A percentile compares a stretch with the other conserved stretches of the same genome.
These are phyloP conservation scores for Massariosphaeria phaeospora DNA, from an alignment of 495 filamentous ascomycete species.

Conservation along the genomic window DNA sequence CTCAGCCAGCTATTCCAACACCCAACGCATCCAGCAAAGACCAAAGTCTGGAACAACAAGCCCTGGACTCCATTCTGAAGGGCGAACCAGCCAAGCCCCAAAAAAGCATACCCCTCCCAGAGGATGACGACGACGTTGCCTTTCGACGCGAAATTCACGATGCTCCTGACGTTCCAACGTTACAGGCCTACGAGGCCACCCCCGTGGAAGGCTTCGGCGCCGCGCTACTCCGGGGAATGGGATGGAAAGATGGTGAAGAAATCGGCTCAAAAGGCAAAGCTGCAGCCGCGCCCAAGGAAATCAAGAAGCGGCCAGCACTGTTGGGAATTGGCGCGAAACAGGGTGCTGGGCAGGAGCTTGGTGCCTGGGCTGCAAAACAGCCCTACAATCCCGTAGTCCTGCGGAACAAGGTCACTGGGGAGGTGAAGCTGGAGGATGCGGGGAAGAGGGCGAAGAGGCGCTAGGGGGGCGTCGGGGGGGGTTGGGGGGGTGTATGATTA, in stretches of 20 bases:
- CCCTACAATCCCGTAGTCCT: slow-evolving; percentile 64
- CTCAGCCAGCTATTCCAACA: background rate
- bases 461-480: slow-evolving; percentile 22
- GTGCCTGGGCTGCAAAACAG: slow-evolving; percentile 61
- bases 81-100: slow-evolving; percentile 54
- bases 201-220: slow-evolving; percentile 94
- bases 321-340: slow-evolving; percentile 80
- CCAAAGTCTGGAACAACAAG: slow-evolving; percentile 49
- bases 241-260: slow-evolving; percentile 82
- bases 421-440: slow-evolving; percentile 62
- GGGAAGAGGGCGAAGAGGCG: slow-evolving; percentile 43
- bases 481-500: slow-evolving; percentile 2
- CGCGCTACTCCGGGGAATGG: slow-evolving; percentile 82
- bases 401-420: slow-evolving; percentile 61
- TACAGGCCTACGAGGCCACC: slow-evolving; percentile 80
- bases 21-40: slow-evolving; percentile 53
- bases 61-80: slow-evolving; percentile 67
- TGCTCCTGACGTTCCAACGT: slow-evolving; percentile 68
- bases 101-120: slow-evolving; percentile 58
- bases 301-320: slow-evolving; percentile 67
- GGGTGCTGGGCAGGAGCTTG: slow-evolving; percentile 69
- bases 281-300: slow-evolving; percentile 46
- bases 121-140: slow-evolving; percentile 56
- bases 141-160: slow-evolving; percentile 62
- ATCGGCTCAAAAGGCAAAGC: slow-evolving; percentile 53